Base-by-base conservation (phyloP, 805 yeast species). In the Lachancea sp. region DNA sequence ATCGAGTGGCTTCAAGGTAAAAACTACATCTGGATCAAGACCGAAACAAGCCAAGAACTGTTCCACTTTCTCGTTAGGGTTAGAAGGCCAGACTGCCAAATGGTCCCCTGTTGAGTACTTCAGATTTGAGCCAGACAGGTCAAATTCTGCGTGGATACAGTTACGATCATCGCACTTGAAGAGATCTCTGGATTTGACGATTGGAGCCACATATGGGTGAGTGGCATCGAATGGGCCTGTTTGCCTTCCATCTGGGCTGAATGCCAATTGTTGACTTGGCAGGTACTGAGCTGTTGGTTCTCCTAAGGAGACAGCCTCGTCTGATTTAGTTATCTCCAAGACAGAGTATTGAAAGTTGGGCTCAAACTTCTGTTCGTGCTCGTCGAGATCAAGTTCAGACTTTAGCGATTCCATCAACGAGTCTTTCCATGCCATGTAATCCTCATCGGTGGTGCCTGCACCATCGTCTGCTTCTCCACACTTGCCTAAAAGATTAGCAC, bases 401-500 rank as follows among this genome's bases (percentile, higher is more conserved):
- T 80, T 78, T 64, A 89, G 70, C 3, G 74, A 61, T 12, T 78
- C 84, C 52, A 87, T 75, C 43, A 82, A 69, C 11, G 67, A 62
- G 47, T 89, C 97, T 64, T 89, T 92, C 98, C 98, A 90, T 34
- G 88, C 69, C 57, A 92, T 66, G 63, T 77, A 90, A 65, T 92
- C 97, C 65, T 90, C 98, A 63, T 90, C 97, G 72, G 90, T 78
- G 40, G 96, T 77, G 39, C 95, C 97, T 46, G 75, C 74, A 55
- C 96, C 97, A 59, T 90, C 98, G 60, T 90, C 98, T 61, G 96
- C 98, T 62, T 78, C 77, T 34, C 97, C 97, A 45, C 76, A 73
- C n/a, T 69, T 69, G 35, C 92, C 95, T 41, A 92, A 64, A 35
- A 79, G 61, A 31, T 71, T 69, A 21, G 92, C 96, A 40, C 90